A percentile compares a stretch with the other conserved stretches of the same genome.
Evolutionary conservation across 176 grass and related monocot genomes (phyloP).

Genomic region (barley (Hordeum vulgare)): DNA sequence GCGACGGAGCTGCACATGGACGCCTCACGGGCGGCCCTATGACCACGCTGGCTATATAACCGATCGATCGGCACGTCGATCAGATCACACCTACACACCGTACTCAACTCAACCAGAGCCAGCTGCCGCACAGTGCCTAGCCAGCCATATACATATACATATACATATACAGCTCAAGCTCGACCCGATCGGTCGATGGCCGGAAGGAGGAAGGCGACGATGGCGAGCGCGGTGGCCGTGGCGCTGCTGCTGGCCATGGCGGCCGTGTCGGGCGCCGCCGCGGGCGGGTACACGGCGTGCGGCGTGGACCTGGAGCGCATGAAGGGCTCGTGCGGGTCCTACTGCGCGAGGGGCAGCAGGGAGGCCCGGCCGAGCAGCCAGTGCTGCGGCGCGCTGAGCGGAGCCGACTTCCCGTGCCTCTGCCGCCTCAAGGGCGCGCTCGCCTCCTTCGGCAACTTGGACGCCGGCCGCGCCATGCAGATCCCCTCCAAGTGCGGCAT

Average conservation of each 20-base stretch:
- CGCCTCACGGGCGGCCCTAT: slow-evolving; percentile 2
- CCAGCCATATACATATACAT: not conserved
- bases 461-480: slow-evolving; percentile 10
- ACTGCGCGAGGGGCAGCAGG: not conserved
- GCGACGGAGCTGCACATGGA: slow-evolving; percentile 1
- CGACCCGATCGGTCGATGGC: not conserved
- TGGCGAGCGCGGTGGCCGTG: not conserved
- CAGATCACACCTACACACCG: not conserved
- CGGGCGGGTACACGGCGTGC: not conserved
- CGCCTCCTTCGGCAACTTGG: not conserved
- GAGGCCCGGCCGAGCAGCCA: not conserved
- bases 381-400: slow-evolving; percentile 33
- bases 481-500: slow-evolving; percentile 34
- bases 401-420: slow-evolving; percentile 35
- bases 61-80: not conserved
- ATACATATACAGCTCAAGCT: not conserved
- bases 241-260: not conserved
- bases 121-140: not conserved
- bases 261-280: not conserved
- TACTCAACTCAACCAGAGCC: too few relatives aligned
- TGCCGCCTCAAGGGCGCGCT: not conserved
- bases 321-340: slow-evolving; percentile 6
- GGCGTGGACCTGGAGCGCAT: not conserved
- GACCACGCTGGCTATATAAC: slow-evolving; percentile 17
- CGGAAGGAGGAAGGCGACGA: not conserved